Evolutionary conservation across 768 basidiomycete species (phyloP).

Genomic region (Daedaleopsis nitida): DNA sequence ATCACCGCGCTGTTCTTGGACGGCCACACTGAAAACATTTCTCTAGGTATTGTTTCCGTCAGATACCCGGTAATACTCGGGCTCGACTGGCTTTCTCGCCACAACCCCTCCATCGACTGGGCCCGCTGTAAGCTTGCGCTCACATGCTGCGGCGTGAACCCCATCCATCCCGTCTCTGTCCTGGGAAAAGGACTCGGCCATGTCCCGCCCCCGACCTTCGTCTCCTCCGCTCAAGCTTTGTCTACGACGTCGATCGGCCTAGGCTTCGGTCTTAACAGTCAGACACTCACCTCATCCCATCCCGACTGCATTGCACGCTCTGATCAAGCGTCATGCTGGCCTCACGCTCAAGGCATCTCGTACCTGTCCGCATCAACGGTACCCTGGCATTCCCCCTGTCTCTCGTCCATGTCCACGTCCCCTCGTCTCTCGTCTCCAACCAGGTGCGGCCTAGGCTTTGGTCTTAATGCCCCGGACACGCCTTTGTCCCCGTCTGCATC

Average conservation of each 20-base stretch:
- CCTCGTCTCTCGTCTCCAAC: conserved; percentile 1
- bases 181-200: conserved; percentile 30
- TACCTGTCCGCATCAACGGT: neutral
- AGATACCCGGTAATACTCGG: conserved; percentile 39
- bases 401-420: neutral
- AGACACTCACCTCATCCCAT: neutral
- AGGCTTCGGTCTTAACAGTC: no score
- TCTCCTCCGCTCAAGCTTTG: neutral
- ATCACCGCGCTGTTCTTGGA: conserved; percentile 29
- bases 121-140: conserved; percentile 28
- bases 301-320: neutral
- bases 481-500: neutral
- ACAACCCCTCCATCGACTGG: conserved; percentile 42
- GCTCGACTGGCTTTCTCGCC: conserved; percentile 38
- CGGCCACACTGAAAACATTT: conserved; percentile 30
- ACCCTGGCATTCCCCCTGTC: conserved; percentile 3
- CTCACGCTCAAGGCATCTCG: neutral
- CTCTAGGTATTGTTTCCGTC: conserved; percentile 35
- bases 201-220: conserved; percentile 22
- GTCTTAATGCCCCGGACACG: neutral
- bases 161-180: conserved; percentile 21
- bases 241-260: neutral
- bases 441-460: neutral
- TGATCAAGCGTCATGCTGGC: conserved; percentile 1
- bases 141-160: conserved; percentile 21